Base-by-base conservation (phyloP, 2,329 filamentous ascomycete genomes). In the Penicillium verrucosum region DNA sequence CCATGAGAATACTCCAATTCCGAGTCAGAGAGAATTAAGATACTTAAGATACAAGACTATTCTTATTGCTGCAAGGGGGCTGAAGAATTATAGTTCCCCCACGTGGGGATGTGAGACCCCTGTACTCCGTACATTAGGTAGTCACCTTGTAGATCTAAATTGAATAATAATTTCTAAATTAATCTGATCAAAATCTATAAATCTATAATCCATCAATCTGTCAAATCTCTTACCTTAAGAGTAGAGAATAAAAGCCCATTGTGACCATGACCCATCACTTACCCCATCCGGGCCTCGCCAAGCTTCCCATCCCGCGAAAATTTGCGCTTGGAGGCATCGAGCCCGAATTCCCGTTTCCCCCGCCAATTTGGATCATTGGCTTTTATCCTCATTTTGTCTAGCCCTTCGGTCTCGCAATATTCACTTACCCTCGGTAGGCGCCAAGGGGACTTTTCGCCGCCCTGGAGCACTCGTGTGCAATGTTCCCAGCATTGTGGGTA, bases 251-350 rank as follows among this genome's bases (percentile, higher is more conserved):
- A 2, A 21, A 21, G 2, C 21, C 21, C 3, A 3, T 30, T 12
- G 14, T 10, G 2, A 41, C 36, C 10, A 14, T 12, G 54, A 34
- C 54, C 54, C 48, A 52, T 52, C 46, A 40, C 6, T 56, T 52
- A 23, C 58, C 56, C 44, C 29, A 51, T 51, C 53, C 55, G 50
- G 38, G 4, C 25, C 14, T 60, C 54, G 61, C 63, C 63, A 65
- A 65, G 63, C 57, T 54, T 57, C 47, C 18, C 42, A 51, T 57
- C 57, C 60, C 54, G 54, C 60, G 53, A 64, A 65, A 65, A 59
- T 61, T 65, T 62, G 48, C 43, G 32, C 46, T 46, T 54, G 36
- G 55, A 54, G 46, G 41, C 52, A 14, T 45, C 41, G 49, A 59
- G 36, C 53, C 58, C 58, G 42, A 32, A 45, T 51, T 16, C 41